phyloP scores from a whole-genome alignment of 78 protist species.

The Monosiga brevicollis region DNA sequence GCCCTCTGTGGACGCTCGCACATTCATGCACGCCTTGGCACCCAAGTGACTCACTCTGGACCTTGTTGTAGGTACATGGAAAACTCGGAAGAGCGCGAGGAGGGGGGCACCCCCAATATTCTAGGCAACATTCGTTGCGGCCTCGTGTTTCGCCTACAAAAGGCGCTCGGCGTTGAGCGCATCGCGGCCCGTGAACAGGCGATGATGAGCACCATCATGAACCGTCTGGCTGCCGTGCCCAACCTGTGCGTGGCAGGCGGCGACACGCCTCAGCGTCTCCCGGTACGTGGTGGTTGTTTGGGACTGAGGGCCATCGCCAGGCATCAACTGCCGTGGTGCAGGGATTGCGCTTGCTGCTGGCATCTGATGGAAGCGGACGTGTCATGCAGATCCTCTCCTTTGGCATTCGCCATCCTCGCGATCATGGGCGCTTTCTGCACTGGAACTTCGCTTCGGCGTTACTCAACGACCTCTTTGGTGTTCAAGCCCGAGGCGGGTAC shows the following conservation, averaged over 20 bases:
- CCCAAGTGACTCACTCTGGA: neutral
- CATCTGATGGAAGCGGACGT: no score
- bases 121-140: slow-evolving; percentile 73
- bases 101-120: slow-evolving; percentile 84
- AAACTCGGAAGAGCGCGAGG: slow-evolving; percentile 59
- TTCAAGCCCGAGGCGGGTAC: slow-evolving; percentile 79
- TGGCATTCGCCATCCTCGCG: no score
- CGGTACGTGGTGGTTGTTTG: no score
- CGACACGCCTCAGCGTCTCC: slow-evolving; percentile 5
- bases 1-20: slow-evolving; percentile 15
- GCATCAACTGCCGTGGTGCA: no score
- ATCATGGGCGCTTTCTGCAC: slow-evolving; percentile 75
- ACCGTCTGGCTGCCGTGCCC: neutral
- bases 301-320: no score
- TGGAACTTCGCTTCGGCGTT: slow-evolving; percentile 60
- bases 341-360: no score
- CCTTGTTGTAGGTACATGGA: neutral
- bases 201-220: no score
- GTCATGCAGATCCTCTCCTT: no score
- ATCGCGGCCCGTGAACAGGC: slow-evolving; percentile 2
- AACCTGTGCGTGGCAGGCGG: neutral
- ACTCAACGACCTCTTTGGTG: slow-evolving; percentile 87
- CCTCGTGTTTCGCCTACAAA: slow-evolving; percentile 39
- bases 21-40: neutral
- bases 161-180: neutral